phyloP scores from a whole-genome alignment of 192 early-diverging fungal genomes.

The Coemansia sp. region DNA sequence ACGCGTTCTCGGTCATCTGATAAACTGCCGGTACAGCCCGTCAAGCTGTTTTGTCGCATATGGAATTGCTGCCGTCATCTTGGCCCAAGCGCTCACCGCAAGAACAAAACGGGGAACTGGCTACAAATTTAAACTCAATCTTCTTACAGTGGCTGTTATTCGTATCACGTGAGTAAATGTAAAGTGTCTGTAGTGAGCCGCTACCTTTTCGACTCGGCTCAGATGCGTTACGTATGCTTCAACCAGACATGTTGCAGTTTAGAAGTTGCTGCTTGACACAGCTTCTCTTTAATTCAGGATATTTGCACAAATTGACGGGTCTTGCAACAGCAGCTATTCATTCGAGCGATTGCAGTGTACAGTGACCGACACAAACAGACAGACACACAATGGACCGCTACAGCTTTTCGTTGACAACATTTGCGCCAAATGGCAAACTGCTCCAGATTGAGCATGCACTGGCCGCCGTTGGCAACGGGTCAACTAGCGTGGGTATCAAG shows the following conservation, averaged over 20 bases:
- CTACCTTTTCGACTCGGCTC: too few species aligned
- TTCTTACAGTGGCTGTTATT: too few species aligned
- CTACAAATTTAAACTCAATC: too few species aligned
- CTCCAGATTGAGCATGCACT: slow-evolving; percentile 99
- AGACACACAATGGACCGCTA: slow-evolving; percentile 59
- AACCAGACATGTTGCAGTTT: too few species aligned
- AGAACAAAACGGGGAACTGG: too few species aligned
- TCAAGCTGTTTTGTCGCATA: background rate
- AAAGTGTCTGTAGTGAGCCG: too few species aligned
- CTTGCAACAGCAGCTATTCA: background rate
- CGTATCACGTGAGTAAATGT: too few species aligned
- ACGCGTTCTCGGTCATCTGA: background rate
- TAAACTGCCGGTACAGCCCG: background rate
- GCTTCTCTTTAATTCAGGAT: background rate
- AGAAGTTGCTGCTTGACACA: too few species aligned
- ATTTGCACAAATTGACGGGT: background rate
- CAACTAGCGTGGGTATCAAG: slow-evolving; percentile 94
- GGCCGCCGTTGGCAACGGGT: slow-evolving; percentile 84
- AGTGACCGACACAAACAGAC: background rate
- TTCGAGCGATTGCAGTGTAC: background rate
- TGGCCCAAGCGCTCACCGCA: background rate
- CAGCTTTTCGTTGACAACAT: slow-evolving; percentile 98
- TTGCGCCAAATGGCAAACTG: slow-evolving; percentile 98
- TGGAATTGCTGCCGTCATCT: background rate
- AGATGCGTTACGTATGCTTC: too few species aligned